These are phyloP conservation scores for Corniculantispora saksenae DNA, from an alignment of 2,329 filamentous ascomycete genomes.

Conservation along the genomic window DNA sequence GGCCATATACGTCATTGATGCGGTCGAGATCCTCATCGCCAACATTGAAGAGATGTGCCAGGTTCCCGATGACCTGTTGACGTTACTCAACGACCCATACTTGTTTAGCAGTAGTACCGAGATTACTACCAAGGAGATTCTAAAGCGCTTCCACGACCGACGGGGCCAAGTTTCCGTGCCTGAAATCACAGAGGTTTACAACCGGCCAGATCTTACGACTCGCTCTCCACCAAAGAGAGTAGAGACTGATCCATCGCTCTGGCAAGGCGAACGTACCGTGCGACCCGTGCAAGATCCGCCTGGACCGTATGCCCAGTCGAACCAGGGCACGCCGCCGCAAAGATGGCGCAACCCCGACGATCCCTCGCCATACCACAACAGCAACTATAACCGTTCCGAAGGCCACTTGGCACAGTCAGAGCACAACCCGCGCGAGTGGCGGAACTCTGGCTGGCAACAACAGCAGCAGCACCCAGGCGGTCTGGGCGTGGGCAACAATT, in stretches of 20 bases:
- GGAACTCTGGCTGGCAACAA: conserved; percentile 54
- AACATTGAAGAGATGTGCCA: conserved; percentile 97
- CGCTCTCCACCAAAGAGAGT: conserved; percentile 63
- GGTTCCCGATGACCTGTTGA: conserved; percentile 89
- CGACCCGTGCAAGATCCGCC: conserved; percentile 67
- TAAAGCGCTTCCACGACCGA: conserved; percentile 89
- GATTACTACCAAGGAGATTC: conserved; percentile 93
- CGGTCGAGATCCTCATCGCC: conserved; percentile 86
- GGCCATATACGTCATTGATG: conserved; percentile 90
- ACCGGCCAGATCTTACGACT: conserved; percentile 59
- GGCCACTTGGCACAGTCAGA: conserved; percentile 42
- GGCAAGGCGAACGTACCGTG: conserved; percentile 82
- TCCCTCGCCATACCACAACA: conserved; percentile 44
- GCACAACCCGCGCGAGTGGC: conserved; percentile 54
- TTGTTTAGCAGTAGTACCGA: conserved; percentile 82
- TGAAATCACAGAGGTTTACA: conserved; percentile 58
- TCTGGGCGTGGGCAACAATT: conserved; percentile 50
- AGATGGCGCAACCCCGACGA: conserved; percentile 51
- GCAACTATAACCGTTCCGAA: conserved; percentile 47
- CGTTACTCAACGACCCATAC: conserved; percentile 78
- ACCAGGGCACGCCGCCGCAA: conserved; percentile 51
- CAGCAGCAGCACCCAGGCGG: conserved; percentile 48
- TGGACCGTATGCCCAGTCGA: conserved; percentile 21
- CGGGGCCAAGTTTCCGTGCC: conserved; percentile 58
- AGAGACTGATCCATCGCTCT: conserved; percentile 83